Base-by-base conservation (phyloP, 2,329 filamentous ascomycete genomes). In the Aspergillus proliferans region DNA sequence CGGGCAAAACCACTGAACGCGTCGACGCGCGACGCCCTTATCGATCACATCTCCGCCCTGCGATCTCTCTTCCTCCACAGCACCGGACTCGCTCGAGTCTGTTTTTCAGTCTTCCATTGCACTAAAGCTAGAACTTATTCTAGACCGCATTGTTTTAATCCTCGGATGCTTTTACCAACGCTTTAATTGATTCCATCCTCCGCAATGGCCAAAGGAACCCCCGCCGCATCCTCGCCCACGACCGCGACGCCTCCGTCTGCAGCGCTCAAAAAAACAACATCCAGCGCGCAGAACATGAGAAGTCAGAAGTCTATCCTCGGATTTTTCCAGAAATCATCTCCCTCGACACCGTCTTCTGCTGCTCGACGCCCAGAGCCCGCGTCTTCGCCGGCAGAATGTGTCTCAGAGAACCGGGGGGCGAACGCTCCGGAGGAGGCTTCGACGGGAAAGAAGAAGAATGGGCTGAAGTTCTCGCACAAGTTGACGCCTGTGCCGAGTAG, bases 401-500 rank as follows among this genome's bases (percentile, higher is more conserved):
- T 59, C 3, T 60, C 65, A 3, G 65, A 66, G 26, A 51, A 63
- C 43, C 62, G 63, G 22, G 56, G 48, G 45, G 50, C 52, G 12
- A 61, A 56, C 28, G 61, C 48, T 42, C 50, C 53, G 12, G 61
- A 56, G 21, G 61, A 64, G 6, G 66, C 76, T 15, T 10, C 21
- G 7, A 43, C 22, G 40, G 75, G 75, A 46, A 77, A 77, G 45
- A 71, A 63, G 59, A 72, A 57, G 49, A 62, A 54, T 58, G 65
- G 54, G 54, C 66, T 57, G 59, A 75, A 61, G 58, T 70, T 60
- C 51, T 70, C 60, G 50, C 71, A 74, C 34, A 76, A 76, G 50
- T 72, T 85, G 50, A 91, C 88, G 0, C 88, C 89, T 4, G 80
- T 86, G 5, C 86, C 89, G 4, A 95, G 88, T 68, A 94, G 89